A percentile compares a stretch with the other conserved stretches of the same genome.
Conservation (phyloP, 768 basidiomycete genomes). For the Austroboletus eburneus region DNA sequence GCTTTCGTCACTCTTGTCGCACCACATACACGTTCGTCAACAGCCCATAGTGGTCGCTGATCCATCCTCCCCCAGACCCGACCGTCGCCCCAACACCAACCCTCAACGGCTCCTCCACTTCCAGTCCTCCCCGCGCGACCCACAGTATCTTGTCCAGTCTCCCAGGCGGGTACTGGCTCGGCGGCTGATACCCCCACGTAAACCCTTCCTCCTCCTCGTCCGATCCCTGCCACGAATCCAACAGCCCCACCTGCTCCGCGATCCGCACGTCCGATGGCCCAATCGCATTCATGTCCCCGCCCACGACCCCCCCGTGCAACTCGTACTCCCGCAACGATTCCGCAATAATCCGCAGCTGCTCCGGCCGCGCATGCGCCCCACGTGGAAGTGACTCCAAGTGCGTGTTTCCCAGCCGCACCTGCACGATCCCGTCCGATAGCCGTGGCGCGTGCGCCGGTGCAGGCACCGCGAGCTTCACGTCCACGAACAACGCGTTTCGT, state of each 20-base stretch:
- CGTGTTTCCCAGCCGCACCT: conserved; percentile 65
- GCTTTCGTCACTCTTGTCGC: conserved; percentile 13
- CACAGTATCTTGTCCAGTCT: conserved; percentile 69
- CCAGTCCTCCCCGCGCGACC: conserved; percentile 43
- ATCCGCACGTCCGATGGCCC: conserved; percentile 40
- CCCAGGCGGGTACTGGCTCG: conserved; percentile 40
- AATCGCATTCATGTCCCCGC: conserved; percentile 74
- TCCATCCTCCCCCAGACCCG: conserved; percentile 38
- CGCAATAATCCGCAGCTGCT: conserved; percentile 52
- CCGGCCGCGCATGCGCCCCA: conserved; percentile 42
- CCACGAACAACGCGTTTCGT: conserved; percentile 56
- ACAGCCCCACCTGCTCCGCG: conserved; percentile 43
- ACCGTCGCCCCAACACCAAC: conserved; percentile 56
- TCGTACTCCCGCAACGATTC: conserved; percentile 43
- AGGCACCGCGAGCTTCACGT: conserved; percentile 44
- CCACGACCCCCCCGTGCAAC: conserved; percentile 56
- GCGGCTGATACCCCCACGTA: conserved; percentile 72
- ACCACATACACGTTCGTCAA: conserved; percentile 34
- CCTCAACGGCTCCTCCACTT: conserved; percentile 48
- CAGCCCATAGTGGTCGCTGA: conserved; percentile 70
- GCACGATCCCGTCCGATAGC: conserved; percentile 35
- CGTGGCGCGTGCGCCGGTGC: conserved; percentile 28
- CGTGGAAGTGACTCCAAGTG: conserved; percentile 63
- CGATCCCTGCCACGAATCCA: conserved; percentile 55
- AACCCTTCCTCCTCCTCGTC: conserved; percentile 43